Evolutionary conservation across 768 basidiomycete species (phyloP).

Genomic region (Lentinula lateritia): DNA sequence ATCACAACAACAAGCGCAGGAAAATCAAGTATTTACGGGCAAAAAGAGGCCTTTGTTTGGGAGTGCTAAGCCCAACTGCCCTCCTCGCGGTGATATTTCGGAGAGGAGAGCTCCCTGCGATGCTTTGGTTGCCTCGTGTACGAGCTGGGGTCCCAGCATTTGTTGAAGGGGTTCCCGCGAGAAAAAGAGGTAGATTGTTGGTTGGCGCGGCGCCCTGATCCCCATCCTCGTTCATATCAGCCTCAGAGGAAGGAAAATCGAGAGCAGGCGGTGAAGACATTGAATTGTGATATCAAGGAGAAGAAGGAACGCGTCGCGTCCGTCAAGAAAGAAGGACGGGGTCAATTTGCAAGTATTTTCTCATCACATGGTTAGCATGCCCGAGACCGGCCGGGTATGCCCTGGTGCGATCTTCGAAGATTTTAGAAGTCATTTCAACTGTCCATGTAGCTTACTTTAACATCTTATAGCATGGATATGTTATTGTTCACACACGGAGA

Average conservation of each 20-base stretch:
- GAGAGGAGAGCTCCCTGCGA: constrained; percentile 42
- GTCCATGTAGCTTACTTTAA: no score
- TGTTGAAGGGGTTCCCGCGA: constrained; percentile 46
- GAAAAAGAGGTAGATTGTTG: constrained; percentile 43
- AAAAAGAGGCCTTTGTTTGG: constrained; percentile 49
- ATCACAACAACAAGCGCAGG: not conserved
- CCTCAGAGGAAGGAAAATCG: constrained; percentile 63
- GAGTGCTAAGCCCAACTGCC: constrained; percentile 51
- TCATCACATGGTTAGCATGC: not conserved
- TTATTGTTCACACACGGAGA: not conserved
- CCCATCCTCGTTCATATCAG: constrained; percentile 44
- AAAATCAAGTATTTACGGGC: constrained; percentile 30
- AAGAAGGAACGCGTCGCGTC: constrained; percentile 52
- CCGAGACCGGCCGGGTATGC: no score
- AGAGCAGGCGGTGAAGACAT: constrained; percentile 66
- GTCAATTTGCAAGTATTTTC: constrained; percentile 24
- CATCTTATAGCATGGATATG: no score
- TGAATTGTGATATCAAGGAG: constrained; percentile 6
- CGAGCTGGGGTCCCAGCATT: constrained; percentile 45
- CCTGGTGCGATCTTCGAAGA: no score
- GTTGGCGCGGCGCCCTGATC: constrained; percentile 30
- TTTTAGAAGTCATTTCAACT: no score
- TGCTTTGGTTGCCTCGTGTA: constrained; percentile 26
- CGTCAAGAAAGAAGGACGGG: constrained; percentile 24
- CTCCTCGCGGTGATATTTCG: constrained; percentile 42